These are phyloP conservation scores for Boletus barrowsii DNA, from an alignment of 768 basidiomycete species.

Conservation along the genomic window DNA sequence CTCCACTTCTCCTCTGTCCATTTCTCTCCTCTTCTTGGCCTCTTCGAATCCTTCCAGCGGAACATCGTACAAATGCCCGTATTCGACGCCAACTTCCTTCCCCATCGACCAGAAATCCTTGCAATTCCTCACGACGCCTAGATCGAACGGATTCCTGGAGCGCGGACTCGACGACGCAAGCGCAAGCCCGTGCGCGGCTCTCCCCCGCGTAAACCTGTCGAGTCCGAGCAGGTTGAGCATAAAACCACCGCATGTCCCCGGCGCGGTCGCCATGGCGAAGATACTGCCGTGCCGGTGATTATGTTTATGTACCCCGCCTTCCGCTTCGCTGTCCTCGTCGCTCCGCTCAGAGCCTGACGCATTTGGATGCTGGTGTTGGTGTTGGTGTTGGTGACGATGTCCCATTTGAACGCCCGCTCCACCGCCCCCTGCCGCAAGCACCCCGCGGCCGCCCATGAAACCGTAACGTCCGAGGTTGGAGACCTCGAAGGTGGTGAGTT, in stretches of 20 bases:
- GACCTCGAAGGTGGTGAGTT: conserved; percentile 96
- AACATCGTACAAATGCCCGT: conserved; percentile 85
- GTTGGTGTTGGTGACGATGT: conserved; percentile 49
- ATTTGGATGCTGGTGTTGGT: conserved; percentile 9
- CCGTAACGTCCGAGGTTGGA: conserved; percentile 94
- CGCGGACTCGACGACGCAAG: conserved; percentile 51
- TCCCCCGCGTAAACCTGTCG: conserved; percentile 90
- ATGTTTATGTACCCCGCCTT: conserved; percentile 39
- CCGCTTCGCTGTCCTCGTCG: conserved; percentile 40
- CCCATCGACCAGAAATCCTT: conserved; percentile 94
- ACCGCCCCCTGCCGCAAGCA: conserved; percentile 52
- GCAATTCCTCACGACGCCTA: conserved; percentile 76
- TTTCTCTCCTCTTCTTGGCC: conserved; percentile 58
- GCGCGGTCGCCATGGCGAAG: conserved; percentile 33
- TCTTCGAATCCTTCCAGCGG: conserved; percentile 81
- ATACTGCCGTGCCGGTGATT: conserved; percentile 42
- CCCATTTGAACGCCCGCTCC: conserved; percentile 73
- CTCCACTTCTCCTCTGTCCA: conserved; percentile 39
- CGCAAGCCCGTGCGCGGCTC: conserved; percentile 82
- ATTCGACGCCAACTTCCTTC: conserved; percentile 83
- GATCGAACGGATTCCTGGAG: conserved; percentile 89
- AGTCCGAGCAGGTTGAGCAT: conserved; percentile 89
- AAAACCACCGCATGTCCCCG: conserved; percentile 49
- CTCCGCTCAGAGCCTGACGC: conserved; percentile 42
- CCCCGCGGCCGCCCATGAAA: conserved; percentile 92